Base-by-base conservation (phyloP, 169 alveolate species). In the Plasmodium adleri region DNA sequence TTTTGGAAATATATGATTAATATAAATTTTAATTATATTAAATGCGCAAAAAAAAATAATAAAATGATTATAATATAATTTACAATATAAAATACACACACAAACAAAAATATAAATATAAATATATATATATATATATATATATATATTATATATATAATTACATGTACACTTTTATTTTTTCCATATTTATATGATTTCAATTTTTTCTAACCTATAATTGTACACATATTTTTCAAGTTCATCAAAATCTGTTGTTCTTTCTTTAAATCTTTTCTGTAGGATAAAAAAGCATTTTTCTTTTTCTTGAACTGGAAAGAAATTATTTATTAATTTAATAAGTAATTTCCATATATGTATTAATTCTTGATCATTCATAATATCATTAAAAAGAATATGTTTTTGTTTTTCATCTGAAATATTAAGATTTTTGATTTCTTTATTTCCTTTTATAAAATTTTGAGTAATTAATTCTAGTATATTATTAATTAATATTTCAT, bases 181-280 rank as follows among this genome's bases (percentile, higher is more conserved):
- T 20, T 39, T 10, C 67, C 80, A 20, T 50, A 22, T 54, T 47
- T 72, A 72, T 13, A 72, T 72, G 1, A 54, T 60, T 17, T 76
- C 89, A 49, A 76, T 76, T 76, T 63, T 62, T 76, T 76, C 75
- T 28, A 76, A 24, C 71, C 89, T 70, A 32, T 71, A 85, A 59
- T 85, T 85, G 75, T 71, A 85, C 47, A 85, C 92, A 71, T 85
- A 85, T 17, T 85, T 85, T 20, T 66, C 92, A 17, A 85, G 39
- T 24, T 85, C 87, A 32, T 85, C 70, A 60, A 85, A 85, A 22
- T 71, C 50, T 0, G 47, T 85, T 15, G 92, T 60, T 20, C 15
- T 85, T 52, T 85, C 73, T 58, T 66, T 85, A 59, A 85, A 85
- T 66, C n/a, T 85, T 32, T 85, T 85, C 28, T 60, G 72, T 49